Evolutionary conservation across 345 rosid genomes (phyloP).

Genomic region (Rhodamnia argentea): DNA sequence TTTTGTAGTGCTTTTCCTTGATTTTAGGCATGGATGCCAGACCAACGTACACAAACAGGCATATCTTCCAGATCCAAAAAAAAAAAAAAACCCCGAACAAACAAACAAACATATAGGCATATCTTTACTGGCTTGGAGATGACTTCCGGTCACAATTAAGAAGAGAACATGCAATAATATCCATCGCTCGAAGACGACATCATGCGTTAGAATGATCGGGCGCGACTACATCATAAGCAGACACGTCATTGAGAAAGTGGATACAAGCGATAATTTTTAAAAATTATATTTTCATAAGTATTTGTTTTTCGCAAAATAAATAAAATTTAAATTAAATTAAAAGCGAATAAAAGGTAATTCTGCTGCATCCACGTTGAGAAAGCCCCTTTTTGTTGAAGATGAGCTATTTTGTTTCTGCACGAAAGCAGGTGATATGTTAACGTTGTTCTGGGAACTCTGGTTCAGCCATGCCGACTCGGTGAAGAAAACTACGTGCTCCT

Average conservation of each 20-base stretch:
- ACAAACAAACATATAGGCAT: too few relatives aligned
- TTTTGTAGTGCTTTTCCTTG: too few relatives aligned
- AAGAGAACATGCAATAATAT: background rate
- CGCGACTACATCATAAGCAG: background rate
- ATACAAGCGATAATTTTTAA: too few relatives aligned
- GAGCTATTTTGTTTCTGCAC: constrained; percentile 13
- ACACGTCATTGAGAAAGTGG: background rate
- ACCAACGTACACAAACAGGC: background rate
- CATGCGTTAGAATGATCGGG: background rate
- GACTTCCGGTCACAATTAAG: background rate
- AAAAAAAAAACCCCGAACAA: too few relatives aligned
- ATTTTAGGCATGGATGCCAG: background rate
- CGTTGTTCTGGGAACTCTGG: constrained; percentile 19
- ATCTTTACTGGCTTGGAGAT: background rate
- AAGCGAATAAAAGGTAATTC: background rate
- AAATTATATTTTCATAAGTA: too few relatives aligned
- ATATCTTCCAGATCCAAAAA: too few relatives aligned
- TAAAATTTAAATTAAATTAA: background rate
- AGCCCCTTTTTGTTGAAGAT: background rate
- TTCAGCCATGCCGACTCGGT: constrained; percentile 26
- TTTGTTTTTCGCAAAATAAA: too few relatives aligned
- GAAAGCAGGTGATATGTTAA: constrained; percentile 11
- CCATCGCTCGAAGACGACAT: background rate
- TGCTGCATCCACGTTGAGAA: background rate
- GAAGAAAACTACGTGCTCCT: constrained; percentile 32